Evolutionary conservation across 2,329 filamentous ascomycete genomes (phyloP).

Genomic region (Colletotrichum horii): DNA sequence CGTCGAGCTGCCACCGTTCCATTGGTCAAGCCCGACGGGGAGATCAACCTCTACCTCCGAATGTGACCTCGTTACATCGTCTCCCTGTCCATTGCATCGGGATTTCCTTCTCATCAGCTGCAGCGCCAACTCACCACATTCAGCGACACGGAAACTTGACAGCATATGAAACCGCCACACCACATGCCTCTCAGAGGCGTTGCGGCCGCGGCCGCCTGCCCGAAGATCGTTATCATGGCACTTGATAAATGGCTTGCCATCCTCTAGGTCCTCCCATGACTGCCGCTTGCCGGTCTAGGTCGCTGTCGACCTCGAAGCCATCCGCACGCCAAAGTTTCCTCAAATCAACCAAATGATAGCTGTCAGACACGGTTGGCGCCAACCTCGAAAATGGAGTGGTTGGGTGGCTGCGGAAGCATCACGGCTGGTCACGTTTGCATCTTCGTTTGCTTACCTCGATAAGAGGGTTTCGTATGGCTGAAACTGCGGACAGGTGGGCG

Average conservation of each 20-base stretch:
- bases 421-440: neutral
- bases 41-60: conserved; percentile 1
- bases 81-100: neutral
- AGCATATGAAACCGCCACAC: neutral
- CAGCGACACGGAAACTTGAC: neutral
- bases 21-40: neutral
- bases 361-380: neutral
- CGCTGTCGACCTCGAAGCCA: neutral
- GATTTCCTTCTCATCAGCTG: neutral
- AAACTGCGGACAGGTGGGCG: neutral
- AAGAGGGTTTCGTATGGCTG: neutral
- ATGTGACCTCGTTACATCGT: neutral
- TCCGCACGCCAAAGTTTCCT: neutral
- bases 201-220: neutral
- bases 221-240: neutral
- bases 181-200: neutral
- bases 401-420: neutral
- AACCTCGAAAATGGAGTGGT: neutral
- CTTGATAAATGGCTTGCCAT: neutral
- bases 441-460: neutral
- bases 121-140: neutral
- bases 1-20: neutral
- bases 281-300: neutral
- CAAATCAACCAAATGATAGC: neutral
- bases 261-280: neutral